Percentiles rank a stretch among this genome's conserved stretches.
Evolutionary conservation across 306 rosid genomes (phyloP).

Genomic region (Ziziphus jujuba): DNA sequence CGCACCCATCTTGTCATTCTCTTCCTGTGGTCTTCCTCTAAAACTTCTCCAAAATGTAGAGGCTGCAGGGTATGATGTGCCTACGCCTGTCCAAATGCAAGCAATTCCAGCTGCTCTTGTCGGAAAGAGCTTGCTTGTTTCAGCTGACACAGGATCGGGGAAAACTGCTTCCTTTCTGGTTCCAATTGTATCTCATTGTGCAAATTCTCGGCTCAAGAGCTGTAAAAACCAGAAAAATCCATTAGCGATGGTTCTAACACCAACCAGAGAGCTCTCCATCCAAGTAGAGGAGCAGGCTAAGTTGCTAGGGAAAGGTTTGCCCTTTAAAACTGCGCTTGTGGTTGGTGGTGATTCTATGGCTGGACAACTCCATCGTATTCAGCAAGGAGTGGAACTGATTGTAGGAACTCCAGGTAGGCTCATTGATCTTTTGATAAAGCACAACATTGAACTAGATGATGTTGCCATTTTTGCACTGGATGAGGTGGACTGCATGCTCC

Average conservation of each 20-base stretch:
- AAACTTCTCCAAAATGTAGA: slow-evolving; percentile 73
- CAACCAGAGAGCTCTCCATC: slow-evolving; percentile 80
- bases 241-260: slow-evolving; percentile 69
- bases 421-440: slow-evolving; percentile 68
- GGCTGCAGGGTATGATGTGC: slow-evolving; percentile 73
- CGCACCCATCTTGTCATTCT: slow-evolving; percentile 60
- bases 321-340: slow-evolving; percentile 87
- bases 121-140: slow-evolving; percentile 71
- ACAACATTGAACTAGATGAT: slow-evolving; percentile 61
- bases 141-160: slow-evolving; percentile 83
- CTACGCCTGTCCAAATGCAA: slow-evolving; percentile 92
- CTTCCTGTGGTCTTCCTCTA: slow-evolving; percentile 56
- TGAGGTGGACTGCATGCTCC: slow-evolving; percentile 87
- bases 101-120: slow-evolving; percentile 73
- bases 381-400: slow-evolving; percentile 83
- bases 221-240: slow-evolving; percentile 47
- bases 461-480: slow-evolving; percentile 66
- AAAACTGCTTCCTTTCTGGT: slow-evolving; percentile 76
- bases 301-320: slow-evolving; percentile 72
- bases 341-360: slow-evolving; percentile 90
- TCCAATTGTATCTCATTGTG: slow-evolving; percentile 63
- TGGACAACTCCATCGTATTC: slow-evolving; percentile 70
- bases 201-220: slow-evolving; percentile 32
- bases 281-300: slow-evolving; percentile 84
- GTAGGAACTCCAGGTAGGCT: slow-evolving; percentile 86